These are phyloP conservation scores for Pseudocercospora macadamiae DNA, from an alignment of 2,329 filamentous ascomycete species.

Conservation along the genomic window DNA sequence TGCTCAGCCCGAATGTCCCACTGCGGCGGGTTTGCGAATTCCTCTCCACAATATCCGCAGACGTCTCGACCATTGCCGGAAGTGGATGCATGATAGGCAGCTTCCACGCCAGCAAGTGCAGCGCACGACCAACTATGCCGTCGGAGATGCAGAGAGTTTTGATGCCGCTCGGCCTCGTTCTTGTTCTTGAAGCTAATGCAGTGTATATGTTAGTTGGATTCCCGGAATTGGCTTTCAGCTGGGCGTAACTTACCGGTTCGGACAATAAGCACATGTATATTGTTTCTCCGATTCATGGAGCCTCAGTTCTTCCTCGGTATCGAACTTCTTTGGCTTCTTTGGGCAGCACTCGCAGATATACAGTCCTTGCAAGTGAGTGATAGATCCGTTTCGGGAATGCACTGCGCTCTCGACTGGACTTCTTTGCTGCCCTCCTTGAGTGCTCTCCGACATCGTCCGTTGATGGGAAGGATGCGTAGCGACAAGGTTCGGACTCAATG, in stretches of 20 bases:
- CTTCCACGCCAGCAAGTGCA: conserved; percentile 71
- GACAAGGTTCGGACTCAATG: conserved; percentile 48
- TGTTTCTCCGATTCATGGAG: conserved; percentile 93
- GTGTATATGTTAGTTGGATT: not conserved
- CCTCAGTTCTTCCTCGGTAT: conserved; percentile 77
- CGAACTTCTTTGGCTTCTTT: conserved; percentile 96
- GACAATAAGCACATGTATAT: conserved; percentile 89
- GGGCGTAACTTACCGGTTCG: conserved; percentile 62
- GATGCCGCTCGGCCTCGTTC: conserved; percentile 94
- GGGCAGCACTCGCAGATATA: conserved; percentile 92
- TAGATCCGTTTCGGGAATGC: conserved; percentile 53
- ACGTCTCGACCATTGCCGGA: conserved; percentile 66
- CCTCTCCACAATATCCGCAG: conserved; percentile 94
- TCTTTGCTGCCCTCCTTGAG: conserved; percentile 44
- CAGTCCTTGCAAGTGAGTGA: conserved; percentile 59
- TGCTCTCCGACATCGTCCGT: conserved; percentile 45
- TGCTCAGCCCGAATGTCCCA: conserved; percentile 88
- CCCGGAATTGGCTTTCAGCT: not conserved
- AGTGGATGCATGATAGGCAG: conserved; percentile 84
- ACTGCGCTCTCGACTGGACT: conserved; percentile 49
- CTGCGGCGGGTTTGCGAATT: conserved; percentile 84
- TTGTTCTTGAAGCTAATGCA: conserved; percentile 83
- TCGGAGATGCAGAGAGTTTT: conserved; percentile 90
- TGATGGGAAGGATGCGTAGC: conserved; percentile 43
- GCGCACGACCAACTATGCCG: conserved; percentile 97